phyloP scores from a whole-genome alignment of 2,329 filamentous ascomycete genomes.

The Aspergillus sp. region DNA sequence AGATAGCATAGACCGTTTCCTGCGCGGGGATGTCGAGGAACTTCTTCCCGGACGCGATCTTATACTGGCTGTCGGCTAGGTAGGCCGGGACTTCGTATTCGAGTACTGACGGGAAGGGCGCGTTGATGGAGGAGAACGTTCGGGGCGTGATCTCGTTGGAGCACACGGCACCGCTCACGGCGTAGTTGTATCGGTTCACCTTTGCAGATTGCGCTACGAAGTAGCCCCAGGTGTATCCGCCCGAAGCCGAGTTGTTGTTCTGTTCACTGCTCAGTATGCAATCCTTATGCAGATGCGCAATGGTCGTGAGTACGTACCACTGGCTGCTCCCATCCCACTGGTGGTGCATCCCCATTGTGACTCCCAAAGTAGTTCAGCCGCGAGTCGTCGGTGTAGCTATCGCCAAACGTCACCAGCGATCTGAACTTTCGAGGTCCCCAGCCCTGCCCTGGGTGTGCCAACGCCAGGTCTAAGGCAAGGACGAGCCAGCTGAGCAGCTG shows the following conservation, averaged over 20 bases:
- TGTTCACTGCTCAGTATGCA: conserved; percentile 1
- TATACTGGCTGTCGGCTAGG: conserved; percentile 26
- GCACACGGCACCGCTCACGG: conserved; percentile 70
- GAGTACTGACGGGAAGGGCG: conserved; percentile 6
- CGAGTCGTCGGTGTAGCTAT: conserved; percentile 74
- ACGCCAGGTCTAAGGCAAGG: not conserved
- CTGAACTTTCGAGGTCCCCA: conserved; percentile 47
- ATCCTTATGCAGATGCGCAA: not conserved
- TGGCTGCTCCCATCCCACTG: conserved; percentile 56
- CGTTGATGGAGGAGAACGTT: conserved; percentile 48
- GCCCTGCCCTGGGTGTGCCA: not conserved
- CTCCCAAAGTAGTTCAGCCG: conserved; percentile 62
- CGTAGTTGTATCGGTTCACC: conserved; percentile 61
- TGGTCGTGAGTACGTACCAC: conserved; percentile 34
- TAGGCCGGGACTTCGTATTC: conserved; percentile 58
- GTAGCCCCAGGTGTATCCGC: conserved; percentile 68
- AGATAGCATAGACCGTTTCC: conserved; percentile 71
- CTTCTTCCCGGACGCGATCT: conserved; percentile 11
- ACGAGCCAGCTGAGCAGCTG: not conserved
- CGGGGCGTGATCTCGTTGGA: conserved; percentile 66
- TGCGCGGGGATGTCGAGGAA: conserved; percentile 47
- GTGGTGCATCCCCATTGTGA: conserved; percentile 60
- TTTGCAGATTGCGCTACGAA: conserved; percentile 62
- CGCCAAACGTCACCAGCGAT: conserved; percentile 68
- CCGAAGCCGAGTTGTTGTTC: conserved; percentile 57